Evolutionary conservation across 2,329 filamentous ascomycete species (phyloP).

Genomic region (Aspergillus viridinutans): DNA sequence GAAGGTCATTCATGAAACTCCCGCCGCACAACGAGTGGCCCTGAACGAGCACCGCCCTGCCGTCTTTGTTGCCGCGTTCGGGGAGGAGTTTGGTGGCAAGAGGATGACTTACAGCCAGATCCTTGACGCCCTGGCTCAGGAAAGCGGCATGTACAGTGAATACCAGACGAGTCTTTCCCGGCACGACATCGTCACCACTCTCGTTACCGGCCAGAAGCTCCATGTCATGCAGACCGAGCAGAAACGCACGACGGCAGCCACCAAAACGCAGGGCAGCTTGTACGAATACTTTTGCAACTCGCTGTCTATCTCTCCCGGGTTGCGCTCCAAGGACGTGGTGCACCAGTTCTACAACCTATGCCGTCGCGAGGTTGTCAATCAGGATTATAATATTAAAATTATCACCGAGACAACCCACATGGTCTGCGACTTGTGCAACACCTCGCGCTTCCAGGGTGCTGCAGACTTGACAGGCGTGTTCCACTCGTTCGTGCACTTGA

Average conservation of each 20-base stretch:
- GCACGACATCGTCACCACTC: constrained; percentile 31
- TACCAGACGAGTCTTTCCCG: constrained; percentile 32
- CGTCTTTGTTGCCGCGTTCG: constrained; percentile 45
- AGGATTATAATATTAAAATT: constrained; percentile 30
- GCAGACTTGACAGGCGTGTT: constrained; percentile 31
- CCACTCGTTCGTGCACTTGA: constrained; percentile 33
- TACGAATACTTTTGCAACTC: constrained; percentile 36
- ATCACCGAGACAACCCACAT: constrained; percentile 23
- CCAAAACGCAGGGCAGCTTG: constrained; percentile 29
- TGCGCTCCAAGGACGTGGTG: constrained; percentile 24
- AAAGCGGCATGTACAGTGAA: constrained; percentile 40
- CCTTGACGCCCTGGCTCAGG: constrained; percentile 42
- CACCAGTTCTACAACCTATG: constrained; percentile 32
- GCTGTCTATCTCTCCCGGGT: constrained; percentile 23
- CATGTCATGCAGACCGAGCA: constrained; percentile 27
- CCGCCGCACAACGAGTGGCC: constrained; percentile 21
- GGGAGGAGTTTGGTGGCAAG: constrained; percentile 38
- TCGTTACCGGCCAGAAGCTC: constrained; percentile 29
- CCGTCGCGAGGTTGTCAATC: constrained; percentile 26
- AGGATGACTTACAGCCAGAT: constrained; percentile 36
- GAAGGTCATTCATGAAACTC: constrained; percentile 47
- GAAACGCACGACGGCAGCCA: constrained; percentile 26
- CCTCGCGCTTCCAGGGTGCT: constrained; percentile 29
- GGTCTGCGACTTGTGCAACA: constrained; percentile 28
- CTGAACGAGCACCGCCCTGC: constrained; percentile 37